phyloP scores from a whole-genome alignment of 495 filamentous ascomycete genomes.

The Neurospora africana region DNA sequence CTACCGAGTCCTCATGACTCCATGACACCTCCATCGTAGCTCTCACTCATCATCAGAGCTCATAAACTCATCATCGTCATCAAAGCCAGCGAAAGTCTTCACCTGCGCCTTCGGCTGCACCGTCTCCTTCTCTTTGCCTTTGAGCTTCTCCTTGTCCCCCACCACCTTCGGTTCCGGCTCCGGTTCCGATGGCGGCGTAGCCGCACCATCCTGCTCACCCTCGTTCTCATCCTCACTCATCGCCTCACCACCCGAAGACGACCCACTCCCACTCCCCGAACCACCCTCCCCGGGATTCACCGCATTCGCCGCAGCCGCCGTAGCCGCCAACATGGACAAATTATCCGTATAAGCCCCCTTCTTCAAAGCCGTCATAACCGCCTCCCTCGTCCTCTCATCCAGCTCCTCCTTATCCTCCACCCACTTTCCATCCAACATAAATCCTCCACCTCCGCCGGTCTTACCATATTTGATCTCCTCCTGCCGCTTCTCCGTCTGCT shows the following conservation, averaged over 20 bases:
- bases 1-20: background rate
- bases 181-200: slow-evolving; percentile 25
- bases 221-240: slow-evolving; percentile 24
- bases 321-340: slow-evolving; percentile 16
- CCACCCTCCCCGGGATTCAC: slow-evolving; percentile 7
- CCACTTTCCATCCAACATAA: slow-evolving; percentile 71
- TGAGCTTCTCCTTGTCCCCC: background rate
- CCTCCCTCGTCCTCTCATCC: slow-evolving; percentile 71
- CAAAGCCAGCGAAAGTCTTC: slow-evolving; percentile 67
- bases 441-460: slow-evolving; percentile 46
- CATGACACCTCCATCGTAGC: slow-evolving; percentile 23
- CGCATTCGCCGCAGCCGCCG: background rate
- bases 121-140: slow-evolving; percentile 27
- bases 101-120: slow-evolving; percentile 22
- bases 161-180: slow-evolving; percentile 7
- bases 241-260: slow-evolving; percentile 24
- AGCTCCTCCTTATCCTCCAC: slow-evolving; percentile 84
- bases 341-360: slow-evolving; percentile 49
- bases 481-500: slow-evolving; percentile 66
- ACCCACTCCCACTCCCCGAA: slow-evolving; percentile 27
- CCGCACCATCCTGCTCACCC: slow-evolving; percentile 21
- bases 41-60: slow-evolving; percentile 61
- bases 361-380: slow-evolving; percentile 68
- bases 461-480: slow-evolving; percentile 61
- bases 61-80: slow-evolving; percentile 87